Conservation (phyloP, 371 early-diverging fungal genomes). For the Circinella umbellata region DNA sequence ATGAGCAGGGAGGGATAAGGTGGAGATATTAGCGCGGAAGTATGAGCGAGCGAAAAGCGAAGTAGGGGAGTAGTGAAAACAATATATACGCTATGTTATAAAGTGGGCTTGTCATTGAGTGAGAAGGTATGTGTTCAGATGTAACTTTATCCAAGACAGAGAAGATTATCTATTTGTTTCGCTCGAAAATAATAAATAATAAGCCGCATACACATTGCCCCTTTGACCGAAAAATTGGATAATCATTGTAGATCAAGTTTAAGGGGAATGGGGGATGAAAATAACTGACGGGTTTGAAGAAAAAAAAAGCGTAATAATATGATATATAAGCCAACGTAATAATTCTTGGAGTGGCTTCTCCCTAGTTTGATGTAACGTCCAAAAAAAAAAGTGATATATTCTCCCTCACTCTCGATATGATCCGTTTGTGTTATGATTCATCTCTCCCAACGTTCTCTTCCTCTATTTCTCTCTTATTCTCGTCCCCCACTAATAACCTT, state of each 20-base stretch:
- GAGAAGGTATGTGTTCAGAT: too few species aligned
- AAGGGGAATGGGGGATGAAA: too few species aligned
- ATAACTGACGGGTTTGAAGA: too few species aligned
- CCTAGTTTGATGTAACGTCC: not conserved
- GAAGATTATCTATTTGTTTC: not conserved
- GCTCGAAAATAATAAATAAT: not conserved
- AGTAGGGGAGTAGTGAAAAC: too few species aligned
- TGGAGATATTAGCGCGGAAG: not conserved
- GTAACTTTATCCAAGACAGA: too few species aligned
- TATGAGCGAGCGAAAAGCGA: not conserved
- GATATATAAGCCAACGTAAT: too few species aligned
- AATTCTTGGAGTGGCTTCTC: not conserved
- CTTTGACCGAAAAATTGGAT: slow-evolving; percentile 1
- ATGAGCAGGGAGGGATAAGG: not conserved
- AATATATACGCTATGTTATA: too few species aligned
- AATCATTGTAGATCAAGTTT: not conserved
- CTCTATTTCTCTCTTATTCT: too few species aligned
- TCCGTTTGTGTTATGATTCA: too few species aligned
- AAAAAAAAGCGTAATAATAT: too few species aligned
- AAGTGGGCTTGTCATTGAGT: too few species aligned
- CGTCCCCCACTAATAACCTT: not conserved
- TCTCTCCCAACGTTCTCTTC: too few species aligned
- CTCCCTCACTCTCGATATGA: not conserved
- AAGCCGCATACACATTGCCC: not conserved
- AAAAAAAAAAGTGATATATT: not conserved